Percentiles rank a stretch among this genome's conserved stretches.
Evolutionary conservation across 116 monocot genomes (phyloP).

Genomic region (Papilionanthe hybrid): DNA sequence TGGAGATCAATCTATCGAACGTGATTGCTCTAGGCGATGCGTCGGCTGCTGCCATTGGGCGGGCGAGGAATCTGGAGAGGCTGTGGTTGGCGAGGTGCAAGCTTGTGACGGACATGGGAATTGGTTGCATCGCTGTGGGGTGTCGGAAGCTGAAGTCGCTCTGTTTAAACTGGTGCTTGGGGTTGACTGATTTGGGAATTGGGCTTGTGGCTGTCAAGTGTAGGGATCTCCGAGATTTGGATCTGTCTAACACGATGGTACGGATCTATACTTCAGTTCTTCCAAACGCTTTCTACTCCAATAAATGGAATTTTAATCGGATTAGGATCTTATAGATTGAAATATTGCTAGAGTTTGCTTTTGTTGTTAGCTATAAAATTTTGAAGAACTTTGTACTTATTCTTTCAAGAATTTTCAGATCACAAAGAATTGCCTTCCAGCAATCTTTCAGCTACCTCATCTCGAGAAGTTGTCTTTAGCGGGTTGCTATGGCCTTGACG

Average conservation of each 20-base stretch:
- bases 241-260: slow-evolving; percentile 70
- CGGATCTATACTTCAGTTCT: neutral
- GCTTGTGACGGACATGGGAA: slow-evolving; percentile 59
- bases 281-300: neutral
- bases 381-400: neutral
- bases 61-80: slow-evolving; percentile 35
- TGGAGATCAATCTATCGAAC: slow-evolving; percentile 54
- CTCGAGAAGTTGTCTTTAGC: slow-evolving; percentile 51
- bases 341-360: neutral
- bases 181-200: slow-evolving; percentile 59
- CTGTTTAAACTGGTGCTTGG: slow-evolving; percentile 63
- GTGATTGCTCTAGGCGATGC: slow-evolving; percentile 38
- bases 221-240: slow-evolving; percentile 37
- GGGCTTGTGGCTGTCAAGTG: slow-evolving; percentile 67
- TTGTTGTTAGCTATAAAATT: neutral
- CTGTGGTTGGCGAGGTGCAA: slow-evolving; percentile 51
- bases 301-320: neutral
- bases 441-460: slow-evolving; percentile 35
- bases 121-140: slow-evolving; percentile 73
- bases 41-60: slow-evolving; percentile 43
- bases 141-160: slow-evolving; percentile 44
- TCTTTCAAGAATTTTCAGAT: slow-evolving; percentile 35
- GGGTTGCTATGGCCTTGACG: slow-evolving; percentile 55
- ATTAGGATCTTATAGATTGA: neutral
- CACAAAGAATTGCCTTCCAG: slow-evolving; percentile 64